A percentile compares a stretch with the other conserved stretches of the same genome.
phyloP scores from a whole-genome alignment of 2,329 filamentous ascomycete species.

The Pseudogymnoascus sp. region DNA sequence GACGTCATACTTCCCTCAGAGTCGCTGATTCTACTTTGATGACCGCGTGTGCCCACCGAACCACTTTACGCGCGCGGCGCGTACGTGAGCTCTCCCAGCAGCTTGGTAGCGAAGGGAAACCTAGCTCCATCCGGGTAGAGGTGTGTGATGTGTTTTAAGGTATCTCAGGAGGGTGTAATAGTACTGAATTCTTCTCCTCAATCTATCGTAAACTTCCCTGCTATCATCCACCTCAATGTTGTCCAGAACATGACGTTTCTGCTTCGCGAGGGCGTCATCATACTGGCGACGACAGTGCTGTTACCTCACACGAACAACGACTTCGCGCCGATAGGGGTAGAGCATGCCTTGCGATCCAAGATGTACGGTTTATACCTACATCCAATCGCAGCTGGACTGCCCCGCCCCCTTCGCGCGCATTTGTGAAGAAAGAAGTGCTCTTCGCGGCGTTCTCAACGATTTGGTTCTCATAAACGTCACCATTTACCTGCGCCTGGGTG shows the following conservation, averaged over 20 bases:
- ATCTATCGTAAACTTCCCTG: background rate
- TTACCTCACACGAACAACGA: background rate
- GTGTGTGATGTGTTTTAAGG: background rate
- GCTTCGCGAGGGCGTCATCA: background rate
- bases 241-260: background rate
- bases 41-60: background rate
- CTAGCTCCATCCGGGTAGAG: slow-evolving; percentile 6
- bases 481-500: background rate
- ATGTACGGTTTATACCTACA: background rate
- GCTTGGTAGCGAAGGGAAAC: slow-evolving; percentile 7
- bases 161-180: slow-evolving; percentile 3
- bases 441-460: background rate
- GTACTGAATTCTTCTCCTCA: background rate
- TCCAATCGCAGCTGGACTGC: background rate
- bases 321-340: slow-evolving; percentile 1
- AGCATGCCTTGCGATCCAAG: background rate
- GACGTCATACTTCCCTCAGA: background rate
- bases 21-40: background rate
- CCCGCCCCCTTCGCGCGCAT: background rate
- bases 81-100: slow-evolving; percentile 1
- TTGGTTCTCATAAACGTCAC: background rate
- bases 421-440: background rate
- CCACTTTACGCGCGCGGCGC: background rate
- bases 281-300: background rate
- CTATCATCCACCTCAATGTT: background rate